phyloP scores from a whole-genome alignment of 1,284 basidiomycete genomes.

The Trametes versicolor region DNA sequence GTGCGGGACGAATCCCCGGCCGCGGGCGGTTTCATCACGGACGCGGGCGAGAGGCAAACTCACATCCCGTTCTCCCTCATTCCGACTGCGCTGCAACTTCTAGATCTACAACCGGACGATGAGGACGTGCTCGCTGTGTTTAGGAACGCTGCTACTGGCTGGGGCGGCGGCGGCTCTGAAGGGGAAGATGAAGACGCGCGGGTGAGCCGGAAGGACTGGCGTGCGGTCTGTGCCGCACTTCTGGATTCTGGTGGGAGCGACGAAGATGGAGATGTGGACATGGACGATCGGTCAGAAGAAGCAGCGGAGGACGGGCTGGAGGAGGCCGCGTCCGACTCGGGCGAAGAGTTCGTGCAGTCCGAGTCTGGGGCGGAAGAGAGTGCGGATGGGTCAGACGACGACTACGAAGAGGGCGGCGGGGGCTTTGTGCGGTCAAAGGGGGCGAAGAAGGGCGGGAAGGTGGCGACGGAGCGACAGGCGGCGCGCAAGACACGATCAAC shows the following conservation, averaged over 20 bases:
- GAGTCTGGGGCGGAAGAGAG: constrained; percentile 35
- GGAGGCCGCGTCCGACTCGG: constrained; percentile 35
- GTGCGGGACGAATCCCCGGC: constrained; percentile 13
- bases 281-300: constrained; percentile 36
- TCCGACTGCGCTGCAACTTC: constrained; percentile 66
- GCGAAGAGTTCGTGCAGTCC: constrained; percentile 41
- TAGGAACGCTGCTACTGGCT: constrained; percentile 75
- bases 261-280: constrained; percentile 38
- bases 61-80: constrained; percentile 65
- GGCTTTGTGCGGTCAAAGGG: constrained; percentile 8
- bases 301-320: constrained; percentile 41
- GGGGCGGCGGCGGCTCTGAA: constrained; percentile 46
- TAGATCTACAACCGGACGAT: constrained; percentile 74
- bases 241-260: constrained; percentile 48
- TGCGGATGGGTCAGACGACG: constrained; percentile 40
- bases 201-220: constrained; percentile 74
- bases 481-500: constrained; percentile 23
- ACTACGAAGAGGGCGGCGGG: constrained; percentile 44
- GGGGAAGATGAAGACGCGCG: constrained; percentile 6
- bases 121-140: constrained; percentile 74
- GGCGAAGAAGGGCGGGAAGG: constrained; percentile 30
- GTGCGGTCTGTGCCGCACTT: constrained; percentile 76
- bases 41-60: constrained; percentile 17
- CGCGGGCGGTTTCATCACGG: constrained; percentile 32
- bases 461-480: constrained; percentile 29